A percentile compares a stretch with the other conserved stretches of the same genome.
Evolutionary conservation across 2,329 filamentous ascomycete genomes (phyloP).

Genomic region (Fusarium algeriense): DNA sequence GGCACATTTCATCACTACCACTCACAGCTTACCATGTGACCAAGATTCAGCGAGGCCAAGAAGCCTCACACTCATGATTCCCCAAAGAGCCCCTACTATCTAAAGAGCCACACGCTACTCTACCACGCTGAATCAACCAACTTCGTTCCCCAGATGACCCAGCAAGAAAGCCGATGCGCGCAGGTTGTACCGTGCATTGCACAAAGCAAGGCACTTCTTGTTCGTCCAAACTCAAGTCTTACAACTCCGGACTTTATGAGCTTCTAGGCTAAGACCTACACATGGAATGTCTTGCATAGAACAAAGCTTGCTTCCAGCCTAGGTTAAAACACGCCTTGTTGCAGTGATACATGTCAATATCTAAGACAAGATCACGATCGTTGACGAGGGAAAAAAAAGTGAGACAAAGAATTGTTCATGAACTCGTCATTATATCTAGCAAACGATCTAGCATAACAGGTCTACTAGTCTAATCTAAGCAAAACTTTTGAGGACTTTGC

Average conservation of each 20-base stretch:
- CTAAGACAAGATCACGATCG: constrained; percentile 19
- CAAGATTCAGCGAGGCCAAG: not conserved
- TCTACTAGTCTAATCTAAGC: constrained; percentile 2
- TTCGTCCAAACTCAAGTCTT: constrained; percentile 8
- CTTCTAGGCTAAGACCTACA: constrained; percentile 15
- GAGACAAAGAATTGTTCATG: not conserved
- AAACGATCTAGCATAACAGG: not conserved
- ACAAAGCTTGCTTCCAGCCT: constrained; percentile 15
- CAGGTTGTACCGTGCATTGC: constrained; percentile 2
- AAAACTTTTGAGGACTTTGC: not conserved
- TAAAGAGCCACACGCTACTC: not conserved
- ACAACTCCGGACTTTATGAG: constrained; percentile 29
- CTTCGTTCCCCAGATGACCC: constrained; percentile 1
- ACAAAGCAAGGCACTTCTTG: constrained; percentile 15
- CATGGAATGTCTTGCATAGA: constrained; percentile 7
- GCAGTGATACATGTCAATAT: constrained; percentile 1
- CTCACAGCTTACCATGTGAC: not conserved
- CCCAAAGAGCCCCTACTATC: not conserved
- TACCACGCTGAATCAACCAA: not conserved
- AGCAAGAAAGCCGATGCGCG: constrained; percentile 7
- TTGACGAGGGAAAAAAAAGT: not conserved
- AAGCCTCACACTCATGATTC: not conserved
- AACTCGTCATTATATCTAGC: constrained; percentile 22
- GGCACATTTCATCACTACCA: not conserved
- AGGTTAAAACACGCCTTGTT: constrained; percentile 2